phyloP scores from a whole-genome alignment of 306 rosid genomes.

The Phaseolus lunatus region DNA sequence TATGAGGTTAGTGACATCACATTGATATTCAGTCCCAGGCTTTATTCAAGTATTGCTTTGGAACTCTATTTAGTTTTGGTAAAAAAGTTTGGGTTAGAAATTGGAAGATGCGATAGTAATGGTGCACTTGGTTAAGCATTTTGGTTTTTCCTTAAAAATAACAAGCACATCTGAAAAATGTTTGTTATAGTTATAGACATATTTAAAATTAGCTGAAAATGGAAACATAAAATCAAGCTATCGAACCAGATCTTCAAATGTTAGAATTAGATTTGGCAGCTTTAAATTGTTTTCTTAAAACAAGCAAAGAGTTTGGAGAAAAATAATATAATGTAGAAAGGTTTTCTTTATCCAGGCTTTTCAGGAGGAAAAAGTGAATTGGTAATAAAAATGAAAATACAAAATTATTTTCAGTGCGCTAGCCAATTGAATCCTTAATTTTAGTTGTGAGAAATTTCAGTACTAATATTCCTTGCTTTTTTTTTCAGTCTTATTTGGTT shows the following conservation, averaged over 20 bases:
- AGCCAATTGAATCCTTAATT: not conserved
- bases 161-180: not conserved
- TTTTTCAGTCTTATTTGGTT: not conserved
- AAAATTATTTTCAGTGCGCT: slow-evolving; percentile 3
- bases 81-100: not conserved
- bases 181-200: slow-evolving; percentile 9
- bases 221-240: not conserved
- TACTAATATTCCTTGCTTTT: not conserved
- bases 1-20: slow-evolving; percentile 59
- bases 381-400: not conserved
- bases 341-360: slow-evolving; percentile 1
- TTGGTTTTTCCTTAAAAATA: not conserved
- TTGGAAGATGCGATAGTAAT: slow-evolving; percentile 23
- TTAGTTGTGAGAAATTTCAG: slow-evolving; percentile 8
- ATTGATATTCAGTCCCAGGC: slow-evolving; percentile 10
- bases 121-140: not conserved
- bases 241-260: not conserved
- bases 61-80: not conserved
- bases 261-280: slow-evolving; percentile 23
- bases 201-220: slow-evolving; percentile 4
- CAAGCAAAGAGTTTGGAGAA: not conserved
- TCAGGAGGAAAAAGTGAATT: not conserved
- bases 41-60: slow-evolving; percentile 31
- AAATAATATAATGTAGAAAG: slow-evolving; percentile 23
- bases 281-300: not conserved